Conservation (phyloP, 208 protist species). For the Phytomonas francai region DNA sequence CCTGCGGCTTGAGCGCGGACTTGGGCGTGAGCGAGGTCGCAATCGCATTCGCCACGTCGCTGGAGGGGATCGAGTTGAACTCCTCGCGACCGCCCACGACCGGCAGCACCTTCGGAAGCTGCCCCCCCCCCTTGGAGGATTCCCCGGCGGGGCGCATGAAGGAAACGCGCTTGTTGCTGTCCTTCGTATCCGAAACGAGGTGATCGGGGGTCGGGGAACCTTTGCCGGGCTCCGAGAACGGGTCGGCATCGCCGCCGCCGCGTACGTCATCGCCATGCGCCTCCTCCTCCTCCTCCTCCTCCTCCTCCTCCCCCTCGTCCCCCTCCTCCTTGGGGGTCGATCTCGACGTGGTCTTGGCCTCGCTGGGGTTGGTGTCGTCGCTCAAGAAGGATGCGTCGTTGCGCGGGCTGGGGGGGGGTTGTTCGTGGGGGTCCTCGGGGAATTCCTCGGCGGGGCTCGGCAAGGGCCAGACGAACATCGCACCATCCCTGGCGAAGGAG, state of each 20-base stretch:
- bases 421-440: conserved; percentile 18
- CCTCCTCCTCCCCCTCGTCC: conserved; percentile 1
- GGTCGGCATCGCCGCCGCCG: not conserved
- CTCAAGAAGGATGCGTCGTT: conserved; percentile 15
- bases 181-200: not conserved
- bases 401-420: no score
- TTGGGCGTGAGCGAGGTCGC: conserved; percentile 17
- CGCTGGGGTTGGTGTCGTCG: conserved; percentile 37
- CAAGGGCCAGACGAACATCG: conserved; percentile 58
- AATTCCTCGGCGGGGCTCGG: conserved; percentile 44
- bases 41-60: not conserved
- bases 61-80: no score
- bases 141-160: not conserved
- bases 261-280: conserved; percentile 6
- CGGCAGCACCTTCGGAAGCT: conserved; percentile 16
- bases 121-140: no score
- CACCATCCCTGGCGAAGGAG: conserved; percentile 49
- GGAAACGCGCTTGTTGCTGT: conserved; percentile 3
- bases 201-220: not conserved
- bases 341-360: conserved; percentile 11
- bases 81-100: no score
- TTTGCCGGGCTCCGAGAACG: not conserved
- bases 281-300: conserved; percentile 5
- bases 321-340: not conserved
- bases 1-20: conserved; percentile 50